Evolutionary conservation across 2,329 filamentous ascomycete genomes (phyloP), one percentile per base, ranked within the genome.

Genomic region (Fusarium musae): DNA sequence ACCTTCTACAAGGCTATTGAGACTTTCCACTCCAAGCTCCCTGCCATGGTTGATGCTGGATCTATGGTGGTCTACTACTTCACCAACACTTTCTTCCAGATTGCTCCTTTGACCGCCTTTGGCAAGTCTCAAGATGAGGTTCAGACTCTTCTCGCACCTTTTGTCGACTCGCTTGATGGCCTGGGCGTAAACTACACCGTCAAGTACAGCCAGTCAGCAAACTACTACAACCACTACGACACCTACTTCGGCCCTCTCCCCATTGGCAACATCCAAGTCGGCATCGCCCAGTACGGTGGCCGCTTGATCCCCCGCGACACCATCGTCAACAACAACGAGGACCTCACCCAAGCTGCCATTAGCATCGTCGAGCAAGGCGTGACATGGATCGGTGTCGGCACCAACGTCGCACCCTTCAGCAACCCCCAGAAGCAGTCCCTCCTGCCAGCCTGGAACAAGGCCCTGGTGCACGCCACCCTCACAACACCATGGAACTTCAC

Each of bases 1-100:
- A 80, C 75, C 1, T 90, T 86, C 80, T 90, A 85, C 75, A 74
- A 83, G 49, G 85, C 84, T 3, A 81, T 91, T 26, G 79, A 80
- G 4, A 79, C 81, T 17, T 90, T 87, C 73, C 44, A 78, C 75
- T 26, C 76, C 32, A 70, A 78, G 56, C 57, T 81, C 36, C 72
- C 81, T 13, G 75, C 63, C 13, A 79, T 88, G 44, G 80, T 87
- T 15, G 87, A 89, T 61, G 79, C 81, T 1, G 88, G 87, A 11
- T 82, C 82, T 37, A 86, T 84, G 79, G 78, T 82, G 34, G 80
- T 85, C n/a, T 87, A 84, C 78, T 75, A 70, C 4, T 56, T 75
- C 15, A 78, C 61, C 28, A 67, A 78, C 63, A 86, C 89, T 67
- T 62, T 76, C 9, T 81, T 89, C 44, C 79, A 81, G 9, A 83